Evolutionary conservation across 495 filamentous ascomycete genomes (phyloP).

Genomic region (Amphirosellinia nigrospora): DNA sequence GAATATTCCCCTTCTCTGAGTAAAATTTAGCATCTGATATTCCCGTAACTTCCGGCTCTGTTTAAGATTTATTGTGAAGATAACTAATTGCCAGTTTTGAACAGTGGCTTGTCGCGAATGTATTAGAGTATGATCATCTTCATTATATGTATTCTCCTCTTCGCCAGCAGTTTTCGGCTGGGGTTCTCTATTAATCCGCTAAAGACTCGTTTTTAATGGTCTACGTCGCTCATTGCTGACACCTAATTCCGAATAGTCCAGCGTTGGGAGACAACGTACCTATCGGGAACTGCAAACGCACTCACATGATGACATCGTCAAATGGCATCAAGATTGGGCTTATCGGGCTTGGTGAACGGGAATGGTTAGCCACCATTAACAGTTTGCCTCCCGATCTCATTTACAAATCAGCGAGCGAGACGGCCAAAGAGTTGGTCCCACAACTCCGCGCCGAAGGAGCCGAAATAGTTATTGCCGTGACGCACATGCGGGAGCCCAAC

Average conservation of each 20-base stretch:
- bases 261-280: constrained; percentile 71
- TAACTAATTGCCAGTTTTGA: background rate
- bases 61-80: background rate
- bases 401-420: constrained; percentile 75
- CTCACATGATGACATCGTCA: constrained; percentile 73
- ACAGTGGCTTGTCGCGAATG: constrained; percentile 81
- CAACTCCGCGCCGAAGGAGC: constrained; percentile 75
- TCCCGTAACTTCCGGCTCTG: background rate
- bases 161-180: background rate
- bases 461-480: constrained; percentile 79
- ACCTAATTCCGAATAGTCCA: constrained; percentile 62
- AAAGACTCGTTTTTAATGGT: background rate
- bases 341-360: constrained; percentile 78
- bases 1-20: background rate
- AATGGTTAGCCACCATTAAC: constrained; percentile 87
- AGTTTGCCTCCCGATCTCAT: constrained; percentile 78
- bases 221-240: background rate
- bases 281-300: constrained; percentile 72
- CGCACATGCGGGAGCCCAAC: constrained; percentile 86
- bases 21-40: background rate
- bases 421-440: constrained; percentile 73
- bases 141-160: background rate
- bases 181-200: background rate
- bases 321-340: constrained; percentile 87
- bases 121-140: constrained; percentile 30